Evolutionary conservation across 2,329 filamentous ascomycete species (phyloP).

Genomic region (Emericellopsis atlantica): DNA sequence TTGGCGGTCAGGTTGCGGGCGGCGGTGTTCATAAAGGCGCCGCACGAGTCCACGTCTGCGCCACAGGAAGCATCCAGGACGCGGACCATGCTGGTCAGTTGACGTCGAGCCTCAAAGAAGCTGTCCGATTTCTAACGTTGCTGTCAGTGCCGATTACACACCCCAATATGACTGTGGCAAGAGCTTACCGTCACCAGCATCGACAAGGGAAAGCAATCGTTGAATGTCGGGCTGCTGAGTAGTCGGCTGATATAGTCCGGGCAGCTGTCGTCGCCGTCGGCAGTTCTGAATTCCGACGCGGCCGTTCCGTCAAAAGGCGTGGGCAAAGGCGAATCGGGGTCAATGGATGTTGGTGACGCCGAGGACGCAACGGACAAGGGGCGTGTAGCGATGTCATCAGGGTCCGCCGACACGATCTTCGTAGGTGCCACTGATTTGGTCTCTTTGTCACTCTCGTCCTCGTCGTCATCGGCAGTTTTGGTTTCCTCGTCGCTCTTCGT

Average conservation of each 20-base stretch:
- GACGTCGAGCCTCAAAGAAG: conserved; percentile 71
- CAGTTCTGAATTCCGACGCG: conserved; percentile 45
- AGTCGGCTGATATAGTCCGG: conserved; percentile 57
- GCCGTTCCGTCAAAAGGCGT: conserved; percentile 55
- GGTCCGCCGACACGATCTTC: conserved; percentile 1
- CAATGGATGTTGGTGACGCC: conserved; percentile 11
- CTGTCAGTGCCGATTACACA: not conserved
- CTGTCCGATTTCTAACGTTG: conserved; percentile 57
- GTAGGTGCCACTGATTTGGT: not conserved
- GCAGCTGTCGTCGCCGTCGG: conserved; percentile 38
- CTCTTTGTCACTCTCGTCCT: not conserved
- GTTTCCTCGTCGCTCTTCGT: not conserved
- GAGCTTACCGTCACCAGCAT: conserved; percentile 61
- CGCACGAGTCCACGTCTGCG: conserved; percentile 54
- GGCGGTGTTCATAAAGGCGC: conserved; percentile 47
- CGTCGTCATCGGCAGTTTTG: not conserved
- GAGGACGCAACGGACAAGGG: not conserved
- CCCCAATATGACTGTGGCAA: not conserved
- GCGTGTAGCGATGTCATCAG: not conserved
- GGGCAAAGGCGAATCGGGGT: conserved; percentile 32
- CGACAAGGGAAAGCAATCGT: conserved; percentile 70
- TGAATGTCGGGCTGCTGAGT: conserved; percentile 53
- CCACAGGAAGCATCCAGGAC: conserved; percentile 70
- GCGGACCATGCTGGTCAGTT: conserved; percentile 58
- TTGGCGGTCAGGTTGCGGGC: conserved; percentile 51